Base-by-base conservation (phyloP, 2,329 filamentous ascomycete species). In the Chrysoporthe cubensis region DNA sequence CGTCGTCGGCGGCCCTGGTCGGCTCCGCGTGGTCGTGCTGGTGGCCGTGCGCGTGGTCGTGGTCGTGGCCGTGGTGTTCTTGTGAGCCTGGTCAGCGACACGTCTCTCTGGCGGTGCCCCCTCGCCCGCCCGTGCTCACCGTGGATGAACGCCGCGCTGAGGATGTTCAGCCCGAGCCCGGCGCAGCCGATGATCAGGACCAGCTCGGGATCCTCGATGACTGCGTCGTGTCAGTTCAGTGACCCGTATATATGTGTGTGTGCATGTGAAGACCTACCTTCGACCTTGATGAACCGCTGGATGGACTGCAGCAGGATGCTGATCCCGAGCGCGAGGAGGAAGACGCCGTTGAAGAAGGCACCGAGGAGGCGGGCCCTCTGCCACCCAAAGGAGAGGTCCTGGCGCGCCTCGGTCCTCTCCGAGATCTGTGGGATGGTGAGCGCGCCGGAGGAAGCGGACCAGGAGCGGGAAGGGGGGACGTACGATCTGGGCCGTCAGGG, bases 261-360 rank as follows among this genome's bases (percentile, higher is more conserved):
- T 21, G 8, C 46, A 48, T 18, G 50, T 18, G 6, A 3, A 26
- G 16, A 21, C 82, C 69, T 74, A 87, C 85, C 78, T 69, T 86
- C 76, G 3, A 90, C 74, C 3, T 83, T 79, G 26, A 90, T 81
- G 73, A 92, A 92, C 46, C 91, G 82, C 77, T 94, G 90, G 62
- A 94, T 83, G 0, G 91, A 89, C 74, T 94, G 91, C 2, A 94
- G 79, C 44, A 91, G 84, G 62, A 94, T 91, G 76, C 90, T 92
- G 46, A 93, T 77, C 1, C 90, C 90, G 2, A 94, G 80, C 0
- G 90, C 91, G 18, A 93, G 77, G 1, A 94, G 83, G 68, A 94
- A 91, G 1, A 90, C 88, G 16, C 91, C 91, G 73, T 94, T 94
- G 83, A 94, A 94, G 77, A 94, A 94, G 32, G 90, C 90, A 5